These are phyloP conservation scores for Luzula sylvatica DNA, from an alignment of 176 grass and related monocot species.

Conservation along the genomic window DNA sequence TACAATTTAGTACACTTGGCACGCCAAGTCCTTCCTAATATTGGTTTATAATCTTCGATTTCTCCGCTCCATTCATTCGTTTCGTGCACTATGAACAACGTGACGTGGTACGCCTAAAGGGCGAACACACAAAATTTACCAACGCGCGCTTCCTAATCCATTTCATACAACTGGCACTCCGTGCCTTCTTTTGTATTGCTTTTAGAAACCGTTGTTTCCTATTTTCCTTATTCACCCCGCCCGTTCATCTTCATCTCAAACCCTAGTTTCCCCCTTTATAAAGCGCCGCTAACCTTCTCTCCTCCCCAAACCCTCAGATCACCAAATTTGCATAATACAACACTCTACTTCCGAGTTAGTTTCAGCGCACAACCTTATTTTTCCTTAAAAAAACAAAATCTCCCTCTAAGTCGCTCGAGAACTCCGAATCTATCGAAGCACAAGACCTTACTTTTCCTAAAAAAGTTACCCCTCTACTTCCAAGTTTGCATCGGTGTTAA, in stretches of 20 bases:
- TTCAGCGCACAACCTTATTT: not conserved
- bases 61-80: too few species aligned
- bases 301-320: not conserved
- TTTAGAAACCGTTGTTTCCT: not conserved
- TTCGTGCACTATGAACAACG: too few species aligned
- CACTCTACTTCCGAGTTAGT: not conserved
- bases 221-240: not conserved
- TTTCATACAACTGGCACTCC: constrained; percentile 1
- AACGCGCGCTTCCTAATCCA: not conserved
- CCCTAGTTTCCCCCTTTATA: not conserved
- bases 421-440: too few species aligned
- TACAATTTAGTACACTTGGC: too few species aligned
- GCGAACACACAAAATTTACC: not conserved
- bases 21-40: too few species aligned
- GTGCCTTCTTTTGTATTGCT: not conserved
- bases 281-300: not conserved
- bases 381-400: not conserved
- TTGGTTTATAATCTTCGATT: too few species aligned
- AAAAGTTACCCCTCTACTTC: too few species aligned
- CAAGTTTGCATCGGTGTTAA: too few species aligned
- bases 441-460: too few species aligned
- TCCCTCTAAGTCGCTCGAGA: too few species aligned
- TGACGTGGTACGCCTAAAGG: too few species aligned
- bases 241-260: not conserved
- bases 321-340: not conserved